phyloP scores from a whole-genome alignment of 2,329 filamentous ascomycete species.

The Westerdykella sp. region DNA sequence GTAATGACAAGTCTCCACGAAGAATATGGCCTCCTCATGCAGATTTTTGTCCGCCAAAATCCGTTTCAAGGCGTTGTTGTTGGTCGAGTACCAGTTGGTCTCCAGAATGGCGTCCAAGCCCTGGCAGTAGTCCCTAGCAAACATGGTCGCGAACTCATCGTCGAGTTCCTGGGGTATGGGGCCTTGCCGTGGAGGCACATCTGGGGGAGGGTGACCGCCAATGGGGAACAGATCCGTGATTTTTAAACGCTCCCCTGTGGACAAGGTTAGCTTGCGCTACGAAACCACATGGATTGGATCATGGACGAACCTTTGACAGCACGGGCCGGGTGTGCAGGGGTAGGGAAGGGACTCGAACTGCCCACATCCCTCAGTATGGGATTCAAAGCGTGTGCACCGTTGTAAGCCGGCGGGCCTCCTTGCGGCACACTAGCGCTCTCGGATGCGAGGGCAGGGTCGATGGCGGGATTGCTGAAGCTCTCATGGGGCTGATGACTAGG shows the following conservation, averaged over 20 bases:
- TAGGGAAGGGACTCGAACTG: slow-evolving; percentile 16
- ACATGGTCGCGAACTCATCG: slow-evolving; percentile 29
- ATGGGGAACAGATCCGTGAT: slow-evolving; percentile 32
- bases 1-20: slow-evolving; percentile 30
- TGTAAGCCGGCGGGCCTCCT: slow-evolving; percentile 24
- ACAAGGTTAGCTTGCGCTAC: slow-evolving; percentile 3
- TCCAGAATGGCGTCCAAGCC: slow-evolving; percentile 48
- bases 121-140: slow-evolving; percentile 30
- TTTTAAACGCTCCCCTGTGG: slow-evolving; percentile 30
- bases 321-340: slow-evolving; percentile 12
- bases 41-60: slow-evolving; percentile 46
- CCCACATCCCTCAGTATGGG: slow-evolving; percentile 23
- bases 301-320: slow-evolving; percentile 21
- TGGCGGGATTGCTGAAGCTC: slow-evolving; percentile 49
- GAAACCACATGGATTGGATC: background rate
- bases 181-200: slow-evolving; percentile 24
- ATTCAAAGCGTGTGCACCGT: slow-evolving; percentile 28
- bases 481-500: slow-evolving; percentile 45
- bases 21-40: slow-evolving; percentile 32
- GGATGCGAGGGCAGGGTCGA: slow-evolving; percentile 61
- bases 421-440: slow-evolving; percentile 25
- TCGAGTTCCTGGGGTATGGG: slow-evolving; percentile 26
- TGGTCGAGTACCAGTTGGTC: slow-evolving; percentile 69
- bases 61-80: slow-evolving; percentile 43
- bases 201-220: slow-evolving; percentile 31